phyloP scores from a whole-genome alignment of 495 filamentous ascomycete species.

The Hypoxylon fuscum region DNA sequence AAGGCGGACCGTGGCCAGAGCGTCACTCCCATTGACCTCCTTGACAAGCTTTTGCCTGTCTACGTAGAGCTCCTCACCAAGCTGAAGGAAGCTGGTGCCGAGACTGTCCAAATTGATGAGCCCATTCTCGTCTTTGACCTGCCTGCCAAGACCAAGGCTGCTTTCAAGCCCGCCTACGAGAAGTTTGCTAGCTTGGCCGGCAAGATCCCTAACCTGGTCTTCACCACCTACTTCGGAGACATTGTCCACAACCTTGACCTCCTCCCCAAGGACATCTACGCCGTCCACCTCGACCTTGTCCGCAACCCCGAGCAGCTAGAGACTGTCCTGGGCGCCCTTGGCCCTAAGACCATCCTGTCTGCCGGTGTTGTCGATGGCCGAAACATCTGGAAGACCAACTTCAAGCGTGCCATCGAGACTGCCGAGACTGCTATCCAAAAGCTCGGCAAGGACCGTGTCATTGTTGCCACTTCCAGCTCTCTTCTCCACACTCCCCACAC shows the following conservation, averaged over 20 bases:
- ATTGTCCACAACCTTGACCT: conserved; percentile 98
- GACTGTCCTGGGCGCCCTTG: conserved; percentile 76
- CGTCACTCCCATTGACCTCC: conserved; percentile 89
- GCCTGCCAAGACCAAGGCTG: conserved; percentile 83
- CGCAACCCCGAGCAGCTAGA: conserved; percentile 97
- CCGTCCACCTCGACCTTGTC: conserved; percentile 93
- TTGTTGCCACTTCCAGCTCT: conserved; percentile 95
- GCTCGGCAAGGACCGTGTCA: conserved; percentile 93
- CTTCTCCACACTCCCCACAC: conserved; percentile 98
- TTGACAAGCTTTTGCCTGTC: conserved; percentile 88
- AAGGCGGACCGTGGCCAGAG: conserved; percentile 96
- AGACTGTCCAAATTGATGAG: conserved; percentile 97
- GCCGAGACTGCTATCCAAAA: conserved; percentile 89
- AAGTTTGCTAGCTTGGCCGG: conserved; percentile 77
- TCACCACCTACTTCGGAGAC: conserved; percentile 99
- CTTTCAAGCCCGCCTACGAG: conserved; percentile 98
- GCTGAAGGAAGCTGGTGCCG: conserved; percentile 94
- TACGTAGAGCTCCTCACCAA: conserved; percentile 89
- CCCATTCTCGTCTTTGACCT: conserved; percentile 95
- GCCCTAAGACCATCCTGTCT: conserved; percentile 87
- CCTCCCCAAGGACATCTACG: conserved; percentile 77
- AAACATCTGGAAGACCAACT: conserved; percentile 99
- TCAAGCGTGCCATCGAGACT: conserved; percentile 86
- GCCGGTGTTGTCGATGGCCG: conserved; percentile 96
- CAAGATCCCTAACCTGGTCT: conserved; percentile 79